phyloP scores from a whole-genome alignment of 73 alveolate genomes.

The Blepharisma stoltei region DNA sequence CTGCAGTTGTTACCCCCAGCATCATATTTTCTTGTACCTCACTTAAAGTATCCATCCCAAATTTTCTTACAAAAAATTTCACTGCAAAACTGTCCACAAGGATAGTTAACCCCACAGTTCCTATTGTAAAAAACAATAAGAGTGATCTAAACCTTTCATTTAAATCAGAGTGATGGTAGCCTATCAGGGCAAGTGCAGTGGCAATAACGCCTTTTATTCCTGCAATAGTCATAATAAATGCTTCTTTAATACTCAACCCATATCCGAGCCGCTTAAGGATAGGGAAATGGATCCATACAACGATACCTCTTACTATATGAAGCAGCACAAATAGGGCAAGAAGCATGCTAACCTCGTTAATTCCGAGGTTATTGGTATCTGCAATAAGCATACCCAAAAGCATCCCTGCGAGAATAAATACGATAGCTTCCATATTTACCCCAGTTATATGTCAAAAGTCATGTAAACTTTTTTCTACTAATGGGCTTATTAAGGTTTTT shows the following conservation, averaged over 20 bases:
- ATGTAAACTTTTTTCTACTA: slow-evolving; percentile 38
- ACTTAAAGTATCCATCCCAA: slow-evolving; percentile 27
- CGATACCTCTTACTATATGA: slow-evolving; percentile 35
- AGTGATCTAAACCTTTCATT: slow-evolving; percentile 11
- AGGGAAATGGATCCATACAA: slow-evolving; percentile 31
- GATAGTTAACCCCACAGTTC: slow-evolving; percentile 42
- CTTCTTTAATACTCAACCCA: slow-evolving; percentile 32
- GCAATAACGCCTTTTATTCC: slow-evolving; percentile 51
- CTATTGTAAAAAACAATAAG: slow-evolving; percentile 43
- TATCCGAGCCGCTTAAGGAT: slow-evolving; percentile 38
- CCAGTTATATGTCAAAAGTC: slow-evolving; percentile 32
- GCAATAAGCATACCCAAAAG: slow-evolving; percentile 28
- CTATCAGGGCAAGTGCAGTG: slow-evolving; percentile 44
- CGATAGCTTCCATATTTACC: slow-evolving; percentile 34
- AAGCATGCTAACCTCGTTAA: slow-evolving; percentile 33
- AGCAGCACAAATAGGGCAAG: slow-evolving; percentile 40
- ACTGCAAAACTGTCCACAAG: slow-evolving; percentile 35
- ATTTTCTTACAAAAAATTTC: background rate
- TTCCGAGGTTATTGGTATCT: background rate
- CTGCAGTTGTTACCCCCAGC: slow-evolving; percentile 14
- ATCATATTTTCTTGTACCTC: slow-evolving; percentile 39
- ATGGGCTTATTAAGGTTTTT: slow-evolving; percentile 31
- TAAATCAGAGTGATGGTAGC: slow-evolving; percentile 25
- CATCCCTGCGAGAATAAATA: slow-evolving; percentile 40
- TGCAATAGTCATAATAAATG: slow-evolving; percentile 30